These are phyloP conservation scores for Berberis vulgaris DNA, from an alignment of 164 flowering plant species.

Conservation along the genomic window DNA sequence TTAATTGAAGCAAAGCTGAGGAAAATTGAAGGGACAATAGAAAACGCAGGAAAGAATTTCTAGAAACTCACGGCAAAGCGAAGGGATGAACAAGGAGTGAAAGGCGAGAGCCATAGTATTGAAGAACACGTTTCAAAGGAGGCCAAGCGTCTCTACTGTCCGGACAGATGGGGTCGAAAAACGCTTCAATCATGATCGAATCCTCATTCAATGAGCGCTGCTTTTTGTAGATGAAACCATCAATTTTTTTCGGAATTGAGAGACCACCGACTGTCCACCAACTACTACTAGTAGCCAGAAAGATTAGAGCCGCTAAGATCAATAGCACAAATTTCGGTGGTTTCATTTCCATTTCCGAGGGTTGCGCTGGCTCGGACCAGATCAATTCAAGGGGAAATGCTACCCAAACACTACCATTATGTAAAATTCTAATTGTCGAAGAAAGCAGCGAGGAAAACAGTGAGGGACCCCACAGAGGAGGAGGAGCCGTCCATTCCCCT, in stretches of 20 bases:
- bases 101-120: slow-evolving; percentile 42
- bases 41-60: not conserved
- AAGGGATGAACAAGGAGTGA: slow-evolving; percentile 60
- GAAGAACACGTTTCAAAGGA: slow-evolving; percentile 47
- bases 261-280: not conserved
- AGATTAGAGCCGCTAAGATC: too few relatives aligned
- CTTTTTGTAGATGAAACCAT: not conserved
- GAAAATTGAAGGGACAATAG: not conserved
- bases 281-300: not conserved
- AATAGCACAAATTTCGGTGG: too few relatives aligned
- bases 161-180: slow-evolving; percentile 83
- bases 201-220: not conserved
- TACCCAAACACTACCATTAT: too few relatives aligned
- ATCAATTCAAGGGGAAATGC: too few relatives aligned
- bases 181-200: slow-evolving; percentile 60
- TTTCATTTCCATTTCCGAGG: too few relatives aligned
- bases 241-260: not conserved
- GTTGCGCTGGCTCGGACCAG: too few relatives aligned
- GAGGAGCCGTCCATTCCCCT: too few relatives aligned
- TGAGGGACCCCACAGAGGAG: too few relatives aligned
- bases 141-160: slow-evolving; percentile 86
- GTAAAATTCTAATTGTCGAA: too few relatives aligned
- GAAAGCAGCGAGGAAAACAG: too few relatives aligned
- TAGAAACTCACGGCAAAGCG: slow-evolving; percentile 57
- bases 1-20: not conserved